These are phyloP conservation scores for Botrytis porri DNA, from an alignment of 2,329 filamentous ascomycete species.

Conservation along the genomic window DNA sequence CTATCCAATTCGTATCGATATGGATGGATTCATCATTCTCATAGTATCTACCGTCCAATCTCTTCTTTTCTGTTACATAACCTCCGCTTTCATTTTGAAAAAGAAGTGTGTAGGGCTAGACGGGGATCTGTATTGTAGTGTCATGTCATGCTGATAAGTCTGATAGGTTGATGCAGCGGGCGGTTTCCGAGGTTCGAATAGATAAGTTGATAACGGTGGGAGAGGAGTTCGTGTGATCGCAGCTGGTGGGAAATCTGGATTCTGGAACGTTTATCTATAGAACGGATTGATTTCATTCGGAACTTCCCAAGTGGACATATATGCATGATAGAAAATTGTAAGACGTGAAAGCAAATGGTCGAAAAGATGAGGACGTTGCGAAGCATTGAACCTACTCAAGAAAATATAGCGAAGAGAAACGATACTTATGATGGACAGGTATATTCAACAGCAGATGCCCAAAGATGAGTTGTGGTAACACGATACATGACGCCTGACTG, in stretches of 20 bases:
- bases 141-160: conserved; percentile 20
- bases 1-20: not conserved
- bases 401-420: not conserved
- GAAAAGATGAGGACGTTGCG: not conserved
- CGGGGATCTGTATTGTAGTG: conserved; percentile 12
- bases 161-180: conserved; percentile 9
- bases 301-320: not conserved
- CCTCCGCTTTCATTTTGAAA: not conserved
- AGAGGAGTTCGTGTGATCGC: conserved; percentile 22
- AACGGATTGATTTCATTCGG: not conserved
- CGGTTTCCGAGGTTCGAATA: conserved; percentile 2
- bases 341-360: not conserved
- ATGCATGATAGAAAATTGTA: not conserved
- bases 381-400: not conserved
- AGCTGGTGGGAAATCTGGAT: not conserved
- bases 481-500: not conserved
- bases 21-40: not conserved
- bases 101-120: conserved; percentile 16
- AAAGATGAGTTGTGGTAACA: not conserved
- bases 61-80: conserved; percentile 16
- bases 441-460: not conserved
- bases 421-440: not conserved
- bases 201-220: conserved; percentile 17
- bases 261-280: conserved; percentile 1
- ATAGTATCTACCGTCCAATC: not conserved